Conservation (phyloP, 306 rosid species). For the Quercus mongolica region DNA sequence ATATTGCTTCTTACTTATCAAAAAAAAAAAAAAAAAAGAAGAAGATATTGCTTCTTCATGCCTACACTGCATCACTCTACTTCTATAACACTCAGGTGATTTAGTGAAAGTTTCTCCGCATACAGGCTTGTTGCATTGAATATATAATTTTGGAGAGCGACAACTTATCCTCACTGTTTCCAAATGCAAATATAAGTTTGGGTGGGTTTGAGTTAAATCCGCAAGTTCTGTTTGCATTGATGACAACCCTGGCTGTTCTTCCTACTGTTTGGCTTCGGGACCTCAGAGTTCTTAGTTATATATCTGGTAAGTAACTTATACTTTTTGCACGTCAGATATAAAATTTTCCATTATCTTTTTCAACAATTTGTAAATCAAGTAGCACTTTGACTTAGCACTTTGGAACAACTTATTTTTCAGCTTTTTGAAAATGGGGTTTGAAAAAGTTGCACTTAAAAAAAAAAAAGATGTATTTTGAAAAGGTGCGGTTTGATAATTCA, state of each 20-base stretch:
- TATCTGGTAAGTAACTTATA: conserved; percentile 57
- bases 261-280: conserved; percentile 96
- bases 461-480: too few species aligned
- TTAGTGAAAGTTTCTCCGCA: conserved; percentile 19
- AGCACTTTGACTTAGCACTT: not conserved
- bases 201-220: conserved; percentile 52
- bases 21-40: too few species aligned
- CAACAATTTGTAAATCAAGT: not conserved
- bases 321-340: not conserved
- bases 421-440: too few species aligned
- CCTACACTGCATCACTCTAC: too few species aligned
- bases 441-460: too few species aligned
- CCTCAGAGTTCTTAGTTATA: conserved; percentile 84
- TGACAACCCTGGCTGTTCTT: conserved; percentile 87
- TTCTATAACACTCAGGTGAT: conserved; percentile 15
- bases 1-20: too few species aligned
- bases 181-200: conserved; percentile 66
- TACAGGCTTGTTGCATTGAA: conserved; percentile 93
- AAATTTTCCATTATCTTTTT: not conserved
- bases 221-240: conserved; percentile 61
- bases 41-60: too few species aligned
- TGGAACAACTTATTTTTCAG: too few species aligned
- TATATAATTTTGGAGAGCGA: conserved; percentile 94
- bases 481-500: too few species aligned
- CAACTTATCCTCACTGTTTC: conserved; percentile 88